Base-by-base conservation (phyloP, 495 filamentous ascomycete genomes). In the Lineolata rhizophorae region DNA sequence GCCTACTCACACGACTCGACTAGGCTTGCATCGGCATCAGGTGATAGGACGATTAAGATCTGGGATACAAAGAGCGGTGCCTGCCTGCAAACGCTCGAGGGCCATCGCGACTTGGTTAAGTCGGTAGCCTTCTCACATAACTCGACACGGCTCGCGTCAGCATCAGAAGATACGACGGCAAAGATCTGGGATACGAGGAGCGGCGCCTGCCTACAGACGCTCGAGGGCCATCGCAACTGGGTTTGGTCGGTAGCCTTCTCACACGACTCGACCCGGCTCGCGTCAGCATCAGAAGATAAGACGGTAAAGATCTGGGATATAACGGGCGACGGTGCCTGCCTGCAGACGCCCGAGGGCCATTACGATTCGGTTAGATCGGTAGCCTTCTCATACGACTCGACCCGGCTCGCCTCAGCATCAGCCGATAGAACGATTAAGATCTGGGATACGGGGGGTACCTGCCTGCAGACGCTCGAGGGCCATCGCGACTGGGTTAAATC, bases 191-290 rank as follows among this genome's bases (percentile, higher is more conserved):
- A 34, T 34, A n/a, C 15, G 10, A 34, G 31, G 1, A 2, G 22
- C 22, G 22, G 22, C 10, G 28, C 13, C 9, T 4, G 13, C 38
- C 32, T 35, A 11, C 20, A 36, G 22, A 38, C 6, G 8, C 24
- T 38, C 5, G 52, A 73, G 2, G 87, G 87, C 2, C 87, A 97
- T 45, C 85, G 95, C 50, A 97, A 94, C 48, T 97, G 87, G 87
- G 75, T 97, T 1, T 68, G 81, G 8, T 76, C 62, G 2, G 45
- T 95, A 9, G 70, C 81, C 12, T 97, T n/a, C n/a, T n/a, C n/a
- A n/a, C n/a, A 18, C 20, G 37, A 35, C 26, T 35, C 25, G 13
- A 30, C 16, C 9, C 36, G 25, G 25, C 27, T 99, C 32, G 83
- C 92, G 5, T 94, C 85, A 4, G 87, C 82, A 8, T 92, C 83